Conservation (phyloP, 208 protist genomes). For the Endotrypanum monterogeii region DNA sequence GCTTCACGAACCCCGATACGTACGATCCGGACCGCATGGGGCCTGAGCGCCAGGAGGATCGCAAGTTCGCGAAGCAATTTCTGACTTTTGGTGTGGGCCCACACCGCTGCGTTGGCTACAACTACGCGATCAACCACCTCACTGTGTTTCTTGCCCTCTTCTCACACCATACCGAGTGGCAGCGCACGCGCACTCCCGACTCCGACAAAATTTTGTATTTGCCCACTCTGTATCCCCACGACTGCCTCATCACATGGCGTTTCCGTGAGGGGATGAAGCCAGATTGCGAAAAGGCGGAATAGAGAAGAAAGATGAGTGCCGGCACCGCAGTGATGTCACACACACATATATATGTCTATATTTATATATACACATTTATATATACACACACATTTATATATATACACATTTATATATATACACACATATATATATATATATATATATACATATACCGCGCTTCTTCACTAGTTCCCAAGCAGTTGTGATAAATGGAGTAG, state of each 20-base stretch:
- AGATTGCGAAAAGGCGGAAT: constrained; percentile 20
- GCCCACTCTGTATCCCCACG: constrained; percentile 91
- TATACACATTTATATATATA: too few relatives aligned
- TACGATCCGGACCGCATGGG: constrained; percentile 95
- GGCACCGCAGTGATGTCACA: too few relatives aligned
- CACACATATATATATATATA: too few relatives aligned
- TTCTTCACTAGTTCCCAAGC: too few relatives aligned
- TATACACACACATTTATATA: neutral
- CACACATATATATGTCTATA: neutral
- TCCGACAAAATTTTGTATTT: constrained; percentile 93
- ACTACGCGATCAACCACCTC: constrained; percentile 95
- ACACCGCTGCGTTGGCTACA: constrained; percentile 93
- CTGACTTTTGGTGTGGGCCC: constrained; percentile 92
- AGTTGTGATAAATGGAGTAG: too few relatives aligned
- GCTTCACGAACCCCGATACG: constrained; percentile 88
- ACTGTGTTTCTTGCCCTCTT: constrained; percentile 86
- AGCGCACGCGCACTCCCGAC: constrained; percentile 75
- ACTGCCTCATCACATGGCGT: constrained; percentile 78
- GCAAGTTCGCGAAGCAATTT: constrained; percentile 90
- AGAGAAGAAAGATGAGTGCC: neutral
- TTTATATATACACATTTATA: neutral
- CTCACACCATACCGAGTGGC: constrained; percentile 72
- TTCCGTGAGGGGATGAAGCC: constrained; percentile 53
- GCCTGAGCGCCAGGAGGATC: constrained; percentile 86
- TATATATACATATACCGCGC: too few relatives aligned